phyloP scores from a whole-genome alignment of 257 asterid genomes.

The Solanum microdontum region DNA sequence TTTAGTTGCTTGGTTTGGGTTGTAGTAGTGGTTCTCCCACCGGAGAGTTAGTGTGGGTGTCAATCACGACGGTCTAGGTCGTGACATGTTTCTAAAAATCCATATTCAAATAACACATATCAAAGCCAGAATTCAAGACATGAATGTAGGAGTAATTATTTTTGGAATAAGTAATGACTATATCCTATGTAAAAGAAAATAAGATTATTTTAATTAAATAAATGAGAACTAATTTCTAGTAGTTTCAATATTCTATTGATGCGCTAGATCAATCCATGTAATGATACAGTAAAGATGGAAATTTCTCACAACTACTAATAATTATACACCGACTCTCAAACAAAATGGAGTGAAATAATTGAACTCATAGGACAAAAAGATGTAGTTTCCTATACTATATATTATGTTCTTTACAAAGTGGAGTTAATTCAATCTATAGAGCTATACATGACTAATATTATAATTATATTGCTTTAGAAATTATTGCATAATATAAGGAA shows the following conservation, averaged over 20 bases:
- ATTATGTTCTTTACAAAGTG: neutral
- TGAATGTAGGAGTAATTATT: neutral
- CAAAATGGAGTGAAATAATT: neutral
- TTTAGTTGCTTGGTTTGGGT: too few relatives aligned
- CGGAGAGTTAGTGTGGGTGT: too few relatives aligned
- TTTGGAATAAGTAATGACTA: neutral
- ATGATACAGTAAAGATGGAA: neutral
- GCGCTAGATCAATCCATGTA: neutral
- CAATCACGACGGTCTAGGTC: too few relatives aligned
- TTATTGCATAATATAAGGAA: neutral
- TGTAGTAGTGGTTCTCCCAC: too few relatives aligned
- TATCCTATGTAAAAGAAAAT: neutral
- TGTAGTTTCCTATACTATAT: neutral
- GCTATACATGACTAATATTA: neutral
- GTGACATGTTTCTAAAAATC: too few relatives aligned
- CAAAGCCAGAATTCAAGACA: neutral
- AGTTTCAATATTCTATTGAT: neutral
- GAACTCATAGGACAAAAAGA: neutral
- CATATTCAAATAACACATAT: neutral
- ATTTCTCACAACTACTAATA: neutral
- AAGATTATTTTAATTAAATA: neutral
- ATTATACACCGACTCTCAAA: neutral
- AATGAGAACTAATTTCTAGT: neutral
- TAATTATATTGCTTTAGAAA: neutral
- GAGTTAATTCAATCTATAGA: neutral